Percentiles rank a stretch among this genome's conserved stretches.
Evolutionary conservation across 768 basidiomycete species (phyloP).

Genomic region (Tephrocybe sp.): DNA sequence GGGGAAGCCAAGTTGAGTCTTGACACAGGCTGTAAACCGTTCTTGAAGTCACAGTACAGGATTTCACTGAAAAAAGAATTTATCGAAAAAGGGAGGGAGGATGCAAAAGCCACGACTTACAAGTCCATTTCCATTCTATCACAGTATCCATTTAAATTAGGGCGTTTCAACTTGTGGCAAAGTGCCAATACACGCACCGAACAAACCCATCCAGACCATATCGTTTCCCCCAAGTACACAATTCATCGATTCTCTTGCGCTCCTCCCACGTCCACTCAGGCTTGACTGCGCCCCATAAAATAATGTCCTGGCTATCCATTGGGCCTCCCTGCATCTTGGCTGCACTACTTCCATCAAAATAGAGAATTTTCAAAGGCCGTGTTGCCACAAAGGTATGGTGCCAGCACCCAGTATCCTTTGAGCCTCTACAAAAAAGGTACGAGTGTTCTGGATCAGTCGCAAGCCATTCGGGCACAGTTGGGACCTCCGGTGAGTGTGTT

Average conservation of each 20-base stretch:
- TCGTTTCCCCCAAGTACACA: slow-evolving; percentile 45
- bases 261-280: slow-evolving; percentile 29
- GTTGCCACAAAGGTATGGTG: slow-evolving; percentile 37
- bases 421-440: slow-evolving; percentile 33
- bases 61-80: slow-evolving; percentile 38
- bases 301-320: slow-evolving; percentile 49
- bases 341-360: slow-evolving; percentile 54
- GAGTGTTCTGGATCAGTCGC: slow-evolving; percentile 41
- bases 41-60: slow-evolving; percentile 47
- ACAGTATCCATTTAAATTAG: slow-evolving; percentile 9
- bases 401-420: slow-evolving; percentile 30
- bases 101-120: no score
- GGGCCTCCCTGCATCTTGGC: slow-evolving; percentile 32
- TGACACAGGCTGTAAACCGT: slow-evolving; percentile 39
- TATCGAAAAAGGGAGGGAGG: no score
- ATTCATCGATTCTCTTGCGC: slow-evolving; percentile 29
- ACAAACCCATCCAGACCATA: slow-evolving; percentile 46
- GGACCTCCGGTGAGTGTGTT: slow-evolving; percentile 22
- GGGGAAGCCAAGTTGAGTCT: slow-evolving; percentile 30
- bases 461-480: slow-evolving; percentile 34
- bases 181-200: slow-evolving; percentile 29
- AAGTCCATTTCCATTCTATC: slow-evolving; percentile 48
- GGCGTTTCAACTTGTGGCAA: not conserved
- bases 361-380: slow-evolving; percentile 43
- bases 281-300: slow-evolving; percentile 38